Conservation (phyloP, 1,284 basidiomycete species). For the Ceratobasidium sp. region DNA sequence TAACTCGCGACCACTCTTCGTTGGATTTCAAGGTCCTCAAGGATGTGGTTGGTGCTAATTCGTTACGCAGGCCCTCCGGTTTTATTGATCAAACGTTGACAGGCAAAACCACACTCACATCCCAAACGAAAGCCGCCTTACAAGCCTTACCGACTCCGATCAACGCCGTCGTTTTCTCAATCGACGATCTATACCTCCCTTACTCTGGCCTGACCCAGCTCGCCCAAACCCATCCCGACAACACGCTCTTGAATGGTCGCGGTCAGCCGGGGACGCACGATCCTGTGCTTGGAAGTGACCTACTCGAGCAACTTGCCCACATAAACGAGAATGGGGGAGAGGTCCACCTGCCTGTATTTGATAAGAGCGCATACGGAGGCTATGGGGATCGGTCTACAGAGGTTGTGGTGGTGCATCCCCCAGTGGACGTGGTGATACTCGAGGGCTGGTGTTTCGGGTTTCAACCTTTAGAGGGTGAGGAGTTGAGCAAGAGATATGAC, state of each 20-base stretch:
- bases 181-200: conserved; percentile 88
- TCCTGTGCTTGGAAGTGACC: conserved; percentile 66
- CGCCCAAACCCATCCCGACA: conserved; percentile 65
- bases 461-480: conserved; percentile 63
- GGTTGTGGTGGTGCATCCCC: conserved; percentile 55
- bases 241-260: conserved; percentile 76
- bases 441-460: conserved; percentile 89
- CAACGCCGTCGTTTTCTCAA: conserved; percentile 74
- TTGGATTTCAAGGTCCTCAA: conserved; percentile 89
- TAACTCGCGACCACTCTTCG: conserved; percentile 64
- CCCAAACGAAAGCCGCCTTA: conserved; percentile 56
- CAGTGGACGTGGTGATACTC: conserved; percentile 86
- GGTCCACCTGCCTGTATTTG: conserved; percentile 81
- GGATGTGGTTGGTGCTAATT: conserved; percentile 79
- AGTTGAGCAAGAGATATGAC: conserved; percentile 58
- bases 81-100: conserved; percentile 55
- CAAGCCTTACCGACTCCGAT: conserved; percentile 63
- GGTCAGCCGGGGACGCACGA: conserved; percentile 93
- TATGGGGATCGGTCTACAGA: conserved; percentile 80
- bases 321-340: conserved; percentile 57
- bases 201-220: conserved; percentile 68
- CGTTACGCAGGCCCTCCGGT: conserved; percentile 57
- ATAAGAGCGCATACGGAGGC: conserved; percentile 83
- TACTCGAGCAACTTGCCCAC: conserved; percentile 64
- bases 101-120: conserved; percentile 57